Evolutionary conservation across 2,329 filamentous ascomycete species (phyloP), one percentile per base, ranked within the genome.

Genomic region (Arthrobotrys entomopaga): DNA sequence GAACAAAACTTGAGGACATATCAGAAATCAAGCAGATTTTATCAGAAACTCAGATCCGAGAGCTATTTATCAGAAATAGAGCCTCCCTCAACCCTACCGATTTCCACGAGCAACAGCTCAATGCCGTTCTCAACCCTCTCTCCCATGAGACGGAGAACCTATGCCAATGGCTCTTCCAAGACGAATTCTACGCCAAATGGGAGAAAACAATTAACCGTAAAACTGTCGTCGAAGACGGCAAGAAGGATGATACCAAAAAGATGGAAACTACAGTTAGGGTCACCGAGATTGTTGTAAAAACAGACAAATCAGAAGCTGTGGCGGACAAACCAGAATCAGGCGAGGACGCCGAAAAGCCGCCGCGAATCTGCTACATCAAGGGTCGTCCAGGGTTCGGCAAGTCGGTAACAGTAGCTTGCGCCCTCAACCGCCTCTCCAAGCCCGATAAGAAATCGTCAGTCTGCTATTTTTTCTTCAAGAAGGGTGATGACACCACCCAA

Each of bases 401-500:
- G 34, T 74, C 70, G 0, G 70, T 74, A 8, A 74, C 70, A 2
- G 70, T 74, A 13, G 70, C 70, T 22, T 74, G 70, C 26, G 70
- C 70, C 3, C 57, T 74, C 13, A 42, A 42, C 3, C 49, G 70
- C 7, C 57, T 74, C 6, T 50, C 70, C 1, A 74, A 74, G 11
- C 70, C 70, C 3, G 70, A 74, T n/a, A 53, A 52, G 20, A 74
- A 74, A 46, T 50, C 20, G 7, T 63, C 70, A 1, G 63, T 74
- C 24, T 74, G 70, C 22, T 74, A 74, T 34, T 74, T 74, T 19
- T 74, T 74, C 38, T 74, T 74, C 58, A 67, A 57, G 15, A 67
- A 74, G n/a, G 70, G 70, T 19, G 70, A 74, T 26, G 70, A 74
- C 19, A 48, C 70, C 20, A 74, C 70, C 8, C 63, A 74, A 22